A percentile compares a stretch with the other conserved stretches of the same genome.
phyloP scores from a whole-genome alignment of 345 rosid species.

The Clarkia xantiana region DNA sequence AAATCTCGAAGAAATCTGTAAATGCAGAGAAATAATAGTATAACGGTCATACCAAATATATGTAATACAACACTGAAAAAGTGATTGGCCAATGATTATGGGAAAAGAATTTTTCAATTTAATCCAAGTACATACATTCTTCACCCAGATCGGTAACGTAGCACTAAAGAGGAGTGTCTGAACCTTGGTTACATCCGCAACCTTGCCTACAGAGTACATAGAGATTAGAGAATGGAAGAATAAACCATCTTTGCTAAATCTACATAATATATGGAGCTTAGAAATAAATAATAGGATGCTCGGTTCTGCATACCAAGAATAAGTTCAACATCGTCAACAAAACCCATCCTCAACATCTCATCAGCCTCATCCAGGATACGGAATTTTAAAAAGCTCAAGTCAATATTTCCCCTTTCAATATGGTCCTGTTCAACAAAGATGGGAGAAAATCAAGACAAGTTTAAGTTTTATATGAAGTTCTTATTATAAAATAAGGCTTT shows the following conservation, averaged over 20 bases:
- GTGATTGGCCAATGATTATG: neutral
- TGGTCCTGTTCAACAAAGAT: conserved; percentile 45
- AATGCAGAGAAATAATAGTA: conserved; percentile 9
- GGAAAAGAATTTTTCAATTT: neutral
- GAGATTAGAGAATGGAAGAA: neutral
- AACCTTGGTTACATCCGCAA: conserved; percentile 65
- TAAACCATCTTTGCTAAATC: neutral
- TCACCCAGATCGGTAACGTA: conserved; percentile 81
- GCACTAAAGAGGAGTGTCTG: conserved; percentile 99
- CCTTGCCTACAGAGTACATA: conserved; percentile 48
- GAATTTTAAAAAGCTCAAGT: conserved; percentile 51
- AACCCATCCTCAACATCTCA: conserved; percentile 98
- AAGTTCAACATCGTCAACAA: conserved; percentile 91
- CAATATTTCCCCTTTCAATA: conserved; percentile 56
- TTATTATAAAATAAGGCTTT: neutral
- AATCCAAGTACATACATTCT: conserved; percentile 37
- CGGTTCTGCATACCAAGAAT: conserved; percentile 47
- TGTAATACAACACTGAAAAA: neutral
- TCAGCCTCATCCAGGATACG: conserved; percentile 98
- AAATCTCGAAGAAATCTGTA: conserved; percentile 58
- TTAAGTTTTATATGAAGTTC: neutral
- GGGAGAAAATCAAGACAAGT: conserved; percentile 1
- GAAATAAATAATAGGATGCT: neutral
- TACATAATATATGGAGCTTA: neutral
- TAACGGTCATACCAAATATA: conserved; percentile 4